Evolutionary conservation across 345 rosid genomes (phyloP).

Genomic region (Jatropha curcas): DNA sequence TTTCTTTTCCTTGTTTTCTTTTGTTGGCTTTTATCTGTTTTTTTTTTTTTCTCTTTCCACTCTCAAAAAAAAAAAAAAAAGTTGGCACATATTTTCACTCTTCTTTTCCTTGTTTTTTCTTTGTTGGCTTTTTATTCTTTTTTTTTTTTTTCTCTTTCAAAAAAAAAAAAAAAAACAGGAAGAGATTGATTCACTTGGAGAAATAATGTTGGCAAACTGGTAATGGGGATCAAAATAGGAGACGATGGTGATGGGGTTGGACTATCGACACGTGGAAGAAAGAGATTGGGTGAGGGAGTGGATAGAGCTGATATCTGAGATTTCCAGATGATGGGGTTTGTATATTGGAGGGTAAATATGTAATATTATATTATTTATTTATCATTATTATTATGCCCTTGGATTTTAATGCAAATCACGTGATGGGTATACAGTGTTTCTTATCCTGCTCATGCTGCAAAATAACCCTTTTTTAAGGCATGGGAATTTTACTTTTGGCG

Average conservation of each 20-base stretch:
- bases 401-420: constrained; percentile 6
- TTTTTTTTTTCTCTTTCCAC: too few relatives aligned
- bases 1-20: neutral
- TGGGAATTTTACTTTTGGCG: neutral
- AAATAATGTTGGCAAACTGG: too few relatives aligned
- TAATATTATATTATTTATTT: too few relatives aligned
- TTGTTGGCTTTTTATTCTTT: too few relatives aligned
- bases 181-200: too few relatives aligned
- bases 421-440: constrained; percentile 2
- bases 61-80: too few relatives aligned
- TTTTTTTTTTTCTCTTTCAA: too few relatives aligned
- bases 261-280: constrained; percentile 41
- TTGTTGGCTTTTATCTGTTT: too few relatives aligned
- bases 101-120: neutral
- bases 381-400: too few relatives aligned
- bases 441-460: neutral
- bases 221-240: too few relatives aligned
- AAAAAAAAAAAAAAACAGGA: neutral
- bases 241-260: constrained; percentile 23
- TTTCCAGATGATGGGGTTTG: constrained; percentile 39
- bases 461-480: neutral
- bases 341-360: constrained; percentile 8
- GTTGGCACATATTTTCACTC: constrained; percentile 32
- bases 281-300: constrained; percentile 32
- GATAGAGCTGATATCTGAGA: constrained; percentile 60